These are phyloP conservation scores for Raphanus sativus DNA, from an alignment of 345 rosid genomes.

Conservation along the genomic window DNA sequence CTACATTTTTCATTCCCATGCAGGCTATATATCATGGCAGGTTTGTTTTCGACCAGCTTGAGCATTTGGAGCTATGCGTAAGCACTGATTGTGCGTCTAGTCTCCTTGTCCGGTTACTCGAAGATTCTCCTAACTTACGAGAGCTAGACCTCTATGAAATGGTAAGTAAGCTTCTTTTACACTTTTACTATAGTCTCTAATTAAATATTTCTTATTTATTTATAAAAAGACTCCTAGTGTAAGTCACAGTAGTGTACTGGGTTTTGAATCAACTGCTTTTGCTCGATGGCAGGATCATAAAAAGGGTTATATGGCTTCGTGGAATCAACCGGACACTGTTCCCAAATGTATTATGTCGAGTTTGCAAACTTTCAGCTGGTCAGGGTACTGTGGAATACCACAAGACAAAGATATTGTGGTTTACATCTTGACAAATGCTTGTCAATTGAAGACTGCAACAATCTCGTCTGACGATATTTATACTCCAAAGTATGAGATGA, in stretches of 20 bases:
- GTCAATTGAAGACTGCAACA: not conserved
- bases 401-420: not conserved
- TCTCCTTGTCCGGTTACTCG: conserved; percentile 1
- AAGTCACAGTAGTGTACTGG: not conserved
- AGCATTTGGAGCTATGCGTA: conserved; percentile 4
- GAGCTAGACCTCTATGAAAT: not conserved
- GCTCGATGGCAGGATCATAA: not conserved
- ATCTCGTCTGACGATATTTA: not conserved
- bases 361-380: conserved; percentile 10
- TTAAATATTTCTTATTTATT: not conserved
- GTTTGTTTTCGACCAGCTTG: conserved; percentile 6
- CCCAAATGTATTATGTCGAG: conserved; percentile 2
- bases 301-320: not conserved
- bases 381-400: not conserved
- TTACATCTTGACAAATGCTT: conserved; percentile 5
- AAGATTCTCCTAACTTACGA: conserved; percentile 15
- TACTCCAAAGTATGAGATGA: not conserved
- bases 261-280: not conserved
- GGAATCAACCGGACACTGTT: conserved; percentile 1
- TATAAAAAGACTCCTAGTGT: not conserved
- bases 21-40: not conserved
- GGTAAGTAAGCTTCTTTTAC: not conserved
- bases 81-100: not conserved
- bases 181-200: not conserved
- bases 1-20: not conserved